Conservation (phyloP, 345 rosid genomes). For the Eucalyptus camaldulensis region DNA sequence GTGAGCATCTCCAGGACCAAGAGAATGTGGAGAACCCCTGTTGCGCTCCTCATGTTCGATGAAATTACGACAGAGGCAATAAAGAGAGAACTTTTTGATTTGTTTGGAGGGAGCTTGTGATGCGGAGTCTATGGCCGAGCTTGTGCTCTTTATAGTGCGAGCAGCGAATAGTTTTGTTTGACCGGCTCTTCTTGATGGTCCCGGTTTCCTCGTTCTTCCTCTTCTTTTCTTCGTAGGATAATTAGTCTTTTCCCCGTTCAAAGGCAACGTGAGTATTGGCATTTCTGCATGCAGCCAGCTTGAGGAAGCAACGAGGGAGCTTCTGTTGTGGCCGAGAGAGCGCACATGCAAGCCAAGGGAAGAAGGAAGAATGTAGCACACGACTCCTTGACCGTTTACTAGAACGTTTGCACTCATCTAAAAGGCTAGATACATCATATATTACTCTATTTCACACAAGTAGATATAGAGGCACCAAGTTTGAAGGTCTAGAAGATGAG, state of each 20-base stretch:
- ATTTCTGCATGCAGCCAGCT: not conserved
- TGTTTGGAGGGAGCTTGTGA: not conserved
- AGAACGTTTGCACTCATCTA: not conserved
- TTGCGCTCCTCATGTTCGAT: not conserved
- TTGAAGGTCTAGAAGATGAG: not conserved
- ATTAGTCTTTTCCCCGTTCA: not conserved
- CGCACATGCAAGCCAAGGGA: not conserved
- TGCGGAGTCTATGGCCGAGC: not conserved
- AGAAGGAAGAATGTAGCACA: not conserved
- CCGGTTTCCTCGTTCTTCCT: not conserved
- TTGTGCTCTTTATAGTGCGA: not conserved
- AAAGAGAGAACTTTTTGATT: not conserved
- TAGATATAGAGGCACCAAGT: not conserved
- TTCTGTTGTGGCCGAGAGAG: not conserved
- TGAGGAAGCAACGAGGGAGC: not conserved
- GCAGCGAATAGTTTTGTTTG: not conserved
- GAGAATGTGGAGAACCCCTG: not conserved
- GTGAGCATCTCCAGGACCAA: not conserved
- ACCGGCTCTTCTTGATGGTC: not conserved
- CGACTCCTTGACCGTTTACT: not conserved
- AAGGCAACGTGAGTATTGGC: not conserved
- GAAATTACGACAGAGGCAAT: not conserved
- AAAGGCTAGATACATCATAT: not conserved
- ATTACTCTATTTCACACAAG: not conserved
- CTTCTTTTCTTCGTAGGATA: not conserved